Percentiles rank a stretch among this genome's conserved stretches.
These are phyloP conservation scores for Globisporangium spiculum DNA, from an alignment of 352 stramenopile species.

Conservation along the genomic window DNA sequence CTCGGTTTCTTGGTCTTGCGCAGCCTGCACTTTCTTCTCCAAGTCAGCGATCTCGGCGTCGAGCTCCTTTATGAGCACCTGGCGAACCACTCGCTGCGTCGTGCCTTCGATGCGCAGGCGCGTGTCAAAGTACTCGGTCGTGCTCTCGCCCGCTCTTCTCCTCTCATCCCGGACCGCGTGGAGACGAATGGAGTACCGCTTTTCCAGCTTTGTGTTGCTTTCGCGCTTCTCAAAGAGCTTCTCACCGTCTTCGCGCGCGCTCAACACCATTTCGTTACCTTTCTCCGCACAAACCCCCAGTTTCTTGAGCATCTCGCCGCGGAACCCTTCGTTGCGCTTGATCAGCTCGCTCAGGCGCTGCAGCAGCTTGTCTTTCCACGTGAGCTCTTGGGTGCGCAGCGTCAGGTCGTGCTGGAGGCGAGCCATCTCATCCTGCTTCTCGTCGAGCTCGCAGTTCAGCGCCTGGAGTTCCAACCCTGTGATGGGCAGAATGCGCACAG, in stretches of 20 bases:
- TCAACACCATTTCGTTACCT: constrained; percentile 60
- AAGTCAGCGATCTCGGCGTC: constrained; percentile 34
- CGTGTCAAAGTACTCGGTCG: constrained; percentile 63
- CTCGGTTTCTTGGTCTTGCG: constrained; percentile 5
- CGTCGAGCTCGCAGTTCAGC: constrained; percentile 40
- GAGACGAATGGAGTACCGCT: constrained; percentile 29
- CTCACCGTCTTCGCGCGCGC: constrained; percentile 55
- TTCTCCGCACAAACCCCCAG: constrained; percentile 33
- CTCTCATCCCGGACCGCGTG: constrained; percentile 36
- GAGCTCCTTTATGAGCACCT: constrained; percentile 43
- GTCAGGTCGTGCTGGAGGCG: constrained; percentile 36
- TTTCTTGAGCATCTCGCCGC: constrained; percentile 38
- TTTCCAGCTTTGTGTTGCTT: constrained; percentile 20
- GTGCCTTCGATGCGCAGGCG: constrained; percentile 49
- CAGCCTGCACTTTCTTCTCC: constrained; percentile 15
- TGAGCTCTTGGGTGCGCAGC: constrained; percentile 37
- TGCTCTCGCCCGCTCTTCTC: constrained; percentile 23
- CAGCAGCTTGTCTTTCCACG: constrained; percentile 63
- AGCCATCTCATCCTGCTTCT: constrained; percentile 43
- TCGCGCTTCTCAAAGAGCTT: constrained; percentile 41
- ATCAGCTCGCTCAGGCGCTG: constrained; percentile 65
- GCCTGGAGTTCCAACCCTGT: constrained; percentile 37
- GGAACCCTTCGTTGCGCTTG: constrained; percentile 69
- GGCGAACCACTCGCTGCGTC: constrained; percentile 49
- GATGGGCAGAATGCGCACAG: constrained; percentile 64